Evolutionary conservation across 495 filamentous ascomycete genomes (phyloP).

Genomic region (Neurospora sp.): DNA sequence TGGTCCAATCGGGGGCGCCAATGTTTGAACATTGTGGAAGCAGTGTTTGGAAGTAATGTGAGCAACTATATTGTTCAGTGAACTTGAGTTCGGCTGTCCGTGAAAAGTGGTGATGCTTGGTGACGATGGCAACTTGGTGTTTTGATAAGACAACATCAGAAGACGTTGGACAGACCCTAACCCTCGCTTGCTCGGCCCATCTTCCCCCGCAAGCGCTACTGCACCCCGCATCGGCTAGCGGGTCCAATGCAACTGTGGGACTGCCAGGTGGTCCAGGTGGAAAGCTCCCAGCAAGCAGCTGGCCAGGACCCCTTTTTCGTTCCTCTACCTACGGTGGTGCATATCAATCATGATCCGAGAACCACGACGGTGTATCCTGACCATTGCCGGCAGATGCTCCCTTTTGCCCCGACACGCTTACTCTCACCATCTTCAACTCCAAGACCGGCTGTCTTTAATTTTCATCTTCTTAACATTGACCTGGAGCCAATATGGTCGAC

Average conservation of each 20-base stretch:
- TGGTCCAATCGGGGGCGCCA: neutral
- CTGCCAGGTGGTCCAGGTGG: neutral
- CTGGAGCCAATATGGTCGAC: neutral
- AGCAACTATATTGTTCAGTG: neutral
- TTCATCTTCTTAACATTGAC: neutral
- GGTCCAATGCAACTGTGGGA: neutral
- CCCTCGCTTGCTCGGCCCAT: neutral
- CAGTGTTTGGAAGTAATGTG: neutral
- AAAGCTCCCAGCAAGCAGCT: neutral
- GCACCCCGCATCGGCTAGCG: neutral
- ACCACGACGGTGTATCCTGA: neutral
- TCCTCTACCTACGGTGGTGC: neutral
- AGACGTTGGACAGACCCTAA: neutral
- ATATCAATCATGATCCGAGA: neutral
- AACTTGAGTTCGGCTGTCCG: neutral
- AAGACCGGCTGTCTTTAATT: neutral
- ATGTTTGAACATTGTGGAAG: neutral
- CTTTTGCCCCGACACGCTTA: neutral
- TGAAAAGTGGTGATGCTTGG: neutral
- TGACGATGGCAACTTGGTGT: neutral
- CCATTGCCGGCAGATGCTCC: neutral
- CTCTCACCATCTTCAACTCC: neutral
- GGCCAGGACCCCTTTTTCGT: neutral
- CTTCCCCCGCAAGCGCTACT: neutral
- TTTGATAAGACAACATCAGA: neutral